Conservation (phyloP, 73 alveolate genomes). For the Effrenium voratum region DNA sequence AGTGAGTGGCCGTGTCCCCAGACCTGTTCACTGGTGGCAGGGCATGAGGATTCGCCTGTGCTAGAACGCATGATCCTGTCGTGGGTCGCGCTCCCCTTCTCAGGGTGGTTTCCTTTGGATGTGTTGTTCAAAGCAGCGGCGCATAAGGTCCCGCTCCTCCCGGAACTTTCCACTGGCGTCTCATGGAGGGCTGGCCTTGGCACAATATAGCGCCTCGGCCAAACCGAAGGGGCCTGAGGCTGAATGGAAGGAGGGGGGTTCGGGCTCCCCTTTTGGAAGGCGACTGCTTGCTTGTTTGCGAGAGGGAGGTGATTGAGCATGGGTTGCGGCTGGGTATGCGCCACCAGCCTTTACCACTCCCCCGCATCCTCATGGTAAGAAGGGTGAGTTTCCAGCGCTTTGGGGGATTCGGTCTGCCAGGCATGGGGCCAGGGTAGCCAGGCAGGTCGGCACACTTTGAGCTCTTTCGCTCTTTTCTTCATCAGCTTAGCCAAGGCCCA, state of each 20-base stretch:
- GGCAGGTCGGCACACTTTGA: no score
- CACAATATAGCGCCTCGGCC: background rate
- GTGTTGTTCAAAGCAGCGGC: no score
- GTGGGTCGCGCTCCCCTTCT: background rate
- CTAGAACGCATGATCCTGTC: conserved; percentile 8
- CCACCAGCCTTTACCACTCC: background rate
- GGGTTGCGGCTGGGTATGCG: background rate
- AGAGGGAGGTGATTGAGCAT: background rate
- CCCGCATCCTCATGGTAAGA: background rate
- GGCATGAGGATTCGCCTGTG: background rate
- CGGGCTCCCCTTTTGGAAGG: background rate
- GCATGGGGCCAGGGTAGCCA: background rate
- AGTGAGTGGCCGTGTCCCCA: background rate
- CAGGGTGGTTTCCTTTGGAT: background rate
- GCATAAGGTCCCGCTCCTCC: no score
- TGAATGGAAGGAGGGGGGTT: background rate
- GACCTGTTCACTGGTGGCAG: background rate
- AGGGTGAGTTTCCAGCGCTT: background rate
- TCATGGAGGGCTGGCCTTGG: conserved; percentile 43
- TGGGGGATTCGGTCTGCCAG: background rate
- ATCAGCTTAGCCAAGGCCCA: no score
- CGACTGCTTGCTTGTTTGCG: background rate
- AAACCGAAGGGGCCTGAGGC: background rate
- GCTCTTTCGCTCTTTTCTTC: no score
- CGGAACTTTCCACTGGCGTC: conserved; percentile 47